phyloP scores from a whole-genome alignment of 805 yeast genomes.

The Nakazawaea laoshanensis region DNA sequence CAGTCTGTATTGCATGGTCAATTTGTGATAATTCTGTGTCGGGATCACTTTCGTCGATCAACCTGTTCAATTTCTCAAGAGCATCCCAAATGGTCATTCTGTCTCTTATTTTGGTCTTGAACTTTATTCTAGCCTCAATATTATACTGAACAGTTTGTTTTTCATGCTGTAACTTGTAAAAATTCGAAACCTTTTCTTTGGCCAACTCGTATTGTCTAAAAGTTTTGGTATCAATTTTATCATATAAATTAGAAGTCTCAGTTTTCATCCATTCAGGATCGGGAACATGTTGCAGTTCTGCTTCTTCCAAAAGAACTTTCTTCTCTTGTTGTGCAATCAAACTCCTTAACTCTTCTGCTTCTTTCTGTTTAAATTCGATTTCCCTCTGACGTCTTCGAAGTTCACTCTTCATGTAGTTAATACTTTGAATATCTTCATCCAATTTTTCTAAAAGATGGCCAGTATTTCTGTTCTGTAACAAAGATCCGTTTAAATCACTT shows the following conservation, averaged over 20 bases:
- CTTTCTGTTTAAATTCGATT: constrained; percentile 12
- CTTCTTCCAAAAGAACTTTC: constrained; percentile 1
- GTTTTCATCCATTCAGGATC: constrained; percentile 13
- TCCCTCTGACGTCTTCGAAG: constrained; percentile 16
- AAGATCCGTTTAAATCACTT: background rate
- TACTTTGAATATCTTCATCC: constrained; percentile 34
- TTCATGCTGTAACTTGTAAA: constrained; percentile 61
- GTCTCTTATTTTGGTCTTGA: constrained; percentile 60
- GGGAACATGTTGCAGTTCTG: background rate
- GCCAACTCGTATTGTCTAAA: constrained; percentile 65
- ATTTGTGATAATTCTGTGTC: constrained; percentile 69
- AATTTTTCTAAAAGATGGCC: constrained; percentile 28
- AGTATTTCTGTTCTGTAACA: constrained; percentile 20
- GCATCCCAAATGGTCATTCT: constrained; percentile 71
- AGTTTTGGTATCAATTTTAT: constrained; percentile 23
- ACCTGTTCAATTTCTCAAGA: constrained; percentile 46
- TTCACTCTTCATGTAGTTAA: constrained; percentile 27
- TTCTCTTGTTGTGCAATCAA: constrained; percentile 5
- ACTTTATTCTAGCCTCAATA: constrained; percentile 62
- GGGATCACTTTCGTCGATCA: constrained; percentile 67
- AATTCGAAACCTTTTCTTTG: constrained; percentile 55
- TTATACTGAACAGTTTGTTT: constrained; percentile 68
- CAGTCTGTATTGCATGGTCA: constrained; percentile 70
- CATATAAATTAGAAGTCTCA: constrained; percentile 14
- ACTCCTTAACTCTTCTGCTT: constrained; percentile 7